Evolutionary conservation across 2,329 filamentous ascomycete genomes (phyloP).

Genomic region (Aspergillus ochraceus): DNA sequence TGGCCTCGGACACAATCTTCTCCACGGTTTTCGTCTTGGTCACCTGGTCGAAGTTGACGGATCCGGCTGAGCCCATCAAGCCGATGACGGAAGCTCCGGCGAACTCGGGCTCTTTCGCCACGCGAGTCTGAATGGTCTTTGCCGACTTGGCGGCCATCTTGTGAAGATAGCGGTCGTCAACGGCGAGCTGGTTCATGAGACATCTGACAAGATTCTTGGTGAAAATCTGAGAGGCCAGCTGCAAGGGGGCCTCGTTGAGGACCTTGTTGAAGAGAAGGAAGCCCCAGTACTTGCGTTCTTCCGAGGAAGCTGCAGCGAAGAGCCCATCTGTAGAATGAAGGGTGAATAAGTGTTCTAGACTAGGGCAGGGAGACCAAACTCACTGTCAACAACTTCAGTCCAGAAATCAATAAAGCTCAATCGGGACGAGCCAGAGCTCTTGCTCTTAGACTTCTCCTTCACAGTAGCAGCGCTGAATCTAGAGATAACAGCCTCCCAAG

Average conservation of each 20-base stretch:
- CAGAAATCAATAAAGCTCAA: constrained; percentile 73
- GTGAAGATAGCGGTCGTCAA: constrained; percentile 76
- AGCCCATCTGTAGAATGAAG: constrained; percentile 63
- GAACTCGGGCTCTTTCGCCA: constrained; percentile 60
- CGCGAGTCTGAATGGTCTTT: constrained; percentile 67
- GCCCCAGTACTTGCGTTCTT: constrained; percentile 88
- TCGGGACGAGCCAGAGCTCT: constrained; percentile 34
- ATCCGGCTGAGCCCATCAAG: constrained; percentile 69
- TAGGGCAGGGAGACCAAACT: constrained; percentile 37
- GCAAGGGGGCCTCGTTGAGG: constrained; percentile 54
- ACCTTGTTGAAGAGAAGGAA: constrained; percentile 84
- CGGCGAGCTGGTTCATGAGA: constrained; percentile 77
- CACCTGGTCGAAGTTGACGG: constrained; percentile 78
- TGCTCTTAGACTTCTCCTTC: constrained; percentile 32
- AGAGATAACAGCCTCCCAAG: constrained; percentile 77
- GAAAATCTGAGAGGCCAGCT: constrained; percentile 64
- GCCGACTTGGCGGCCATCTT: constrained; percentile 74
- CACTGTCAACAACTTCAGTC: constrained; percentile 82
- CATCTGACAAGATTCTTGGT: constrained; percentile 80
- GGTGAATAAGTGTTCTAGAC: constrained; percentile 21
- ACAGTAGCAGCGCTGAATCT: constrained; percentile 35
- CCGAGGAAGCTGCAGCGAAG: constrained; percentile 77
- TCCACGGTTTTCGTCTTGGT: constrained; percentile 86
- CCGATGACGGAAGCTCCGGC: constrained; percentile 63
- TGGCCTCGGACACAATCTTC: constrained; percentile 64